Evolutionary conservation across 768 basidiomycete species (phyloP).

Genomic region (Boletellus emodensis): DNA sequence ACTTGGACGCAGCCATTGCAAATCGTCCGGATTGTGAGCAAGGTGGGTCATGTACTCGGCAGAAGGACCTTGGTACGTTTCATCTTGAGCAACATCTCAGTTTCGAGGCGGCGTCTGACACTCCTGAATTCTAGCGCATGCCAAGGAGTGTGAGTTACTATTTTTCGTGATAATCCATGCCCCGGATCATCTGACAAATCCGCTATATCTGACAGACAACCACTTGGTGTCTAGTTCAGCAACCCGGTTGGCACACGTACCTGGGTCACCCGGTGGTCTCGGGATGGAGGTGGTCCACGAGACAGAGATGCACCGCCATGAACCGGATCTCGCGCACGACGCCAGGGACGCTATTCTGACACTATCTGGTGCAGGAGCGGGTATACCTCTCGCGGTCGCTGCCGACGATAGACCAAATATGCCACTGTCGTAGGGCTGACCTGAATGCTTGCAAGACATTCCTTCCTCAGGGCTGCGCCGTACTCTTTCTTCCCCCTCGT

Average conservation of each 20-base stretch:
- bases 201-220: conserved; percentile 33
- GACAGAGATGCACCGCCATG: conserved; percentile 1
- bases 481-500: not conserved
- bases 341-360: conserved; percentile 2
- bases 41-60: conserved; percentile 53
- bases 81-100: not conserved
- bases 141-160: conserved; percentile 62
- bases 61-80: conserved; percentile 62
- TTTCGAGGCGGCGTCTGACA: conserved; percentile 8
- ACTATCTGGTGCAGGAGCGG: not conserved
- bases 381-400: not conserved
- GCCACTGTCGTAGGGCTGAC: not conserved
- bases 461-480: not conserved
- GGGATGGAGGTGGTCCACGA: conserved; percentile 1
- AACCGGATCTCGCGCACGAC: not conserved
- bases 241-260: not conserved
- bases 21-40: conserved; percentile 67
- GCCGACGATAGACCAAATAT: conserved; percentile 1
- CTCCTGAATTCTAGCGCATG: conserved; percentile 48
- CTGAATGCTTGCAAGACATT: not conserved
- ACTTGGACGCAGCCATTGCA: conserved; percentile 51
- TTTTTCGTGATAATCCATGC: not conserved
- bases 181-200: conserved; percentile 1
- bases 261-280: not conserved
- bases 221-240: conserved; percentile 29